A percentile compares a stretch with the other conserved stretches of the same genome.
phyloP scores from a whole-genome alignment of 2,329 filamentous ascomycete genomes.

The Venturia oleaginea region DNA sequence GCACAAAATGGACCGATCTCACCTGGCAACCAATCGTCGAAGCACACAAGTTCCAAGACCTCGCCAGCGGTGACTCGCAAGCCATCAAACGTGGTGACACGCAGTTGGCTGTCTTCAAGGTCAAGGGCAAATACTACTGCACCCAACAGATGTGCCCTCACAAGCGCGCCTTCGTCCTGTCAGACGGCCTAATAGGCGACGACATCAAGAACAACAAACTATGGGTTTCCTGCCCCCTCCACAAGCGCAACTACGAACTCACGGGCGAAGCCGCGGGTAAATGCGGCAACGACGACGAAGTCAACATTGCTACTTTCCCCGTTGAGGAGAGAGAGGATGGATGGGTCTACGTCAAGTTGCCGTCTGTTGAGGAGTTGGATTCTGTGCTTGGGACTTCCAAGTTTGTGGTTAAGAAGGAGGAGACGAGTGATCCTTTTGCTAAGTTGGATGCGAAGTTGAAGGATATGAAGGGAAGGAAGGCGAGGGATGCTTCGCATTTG shows the following conservation, averaged over 20 bases:
- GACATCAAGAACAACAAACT: constrained; percentile 50
- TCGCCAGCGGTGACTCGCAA: constrained; percentile 63
- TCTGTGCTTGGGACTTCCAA: constrained; percentile 64
- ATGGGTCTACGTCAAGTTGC: constrained; percentile 70
- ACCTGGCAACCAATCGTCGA: constrained; percentile 75
- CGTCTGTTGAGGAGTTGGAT: constrained; percentile 73
- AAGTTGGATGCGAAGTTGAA: constrained; percentile 48
- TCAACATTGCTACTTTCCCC: constrained; percentile 76
- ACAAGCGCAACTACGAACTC: constrained; percentile 84
- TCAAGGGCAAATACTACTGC: constrained; percentile 71
- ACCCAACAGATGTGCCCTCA: constrained; percentile 94
- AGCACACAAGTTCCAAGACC: constrained; percentile 57
- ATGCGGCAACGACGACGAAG: constrained; percentile 63
- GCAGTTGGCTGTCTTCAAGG: constrained; percentile 78
- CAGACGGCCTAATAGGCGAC: constrained; percentile 74
- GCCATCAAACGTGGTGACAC: constrained; percentile 81
- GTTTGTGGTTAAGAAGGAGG: constrained; percentile 70
- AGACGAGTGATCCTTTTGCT: constrained; percentile 48
- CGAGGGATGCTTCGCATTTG: constrained; percentile 32
- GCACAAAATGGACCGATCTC: constrained; percentile 55
- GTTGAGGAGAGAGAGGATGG: constrained; percentile 68
- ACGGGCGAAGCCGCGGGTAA: constrained; percentile 54
- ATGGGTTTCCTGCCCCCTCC: constrained; percentile 81
- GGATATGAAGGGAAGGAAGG: constrained; percentile 45
- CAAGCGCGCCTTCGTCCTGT: constrained; percentile 81